phyloP scores from a whole-genome alignment of 192 early-diverging fungal species.

The Thoreauomyces humboldtii region DNA sequence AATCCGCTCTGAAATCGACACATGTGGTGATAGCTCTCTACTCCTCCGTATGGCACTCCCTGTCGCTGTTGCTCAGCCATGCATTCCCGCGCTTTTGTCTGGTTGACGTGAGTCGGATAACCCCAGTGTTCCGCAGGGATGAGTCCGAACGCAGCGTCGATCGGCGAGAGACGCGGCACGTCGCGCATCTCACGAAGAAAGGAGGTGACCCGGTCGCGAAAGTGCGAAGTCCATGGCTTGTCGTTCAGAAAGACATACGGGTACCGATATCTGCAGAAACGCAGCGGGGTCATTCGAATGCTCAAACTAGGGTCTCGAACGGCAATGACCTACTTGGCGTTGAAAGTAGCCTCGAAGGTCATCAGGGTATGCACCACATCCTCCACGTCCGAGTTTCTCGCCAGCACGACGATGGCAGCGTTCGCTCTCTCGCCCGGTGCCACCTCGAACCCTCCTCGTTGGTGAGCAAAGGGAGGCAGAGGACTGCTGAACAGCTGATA shows the following conservation, averaged over 20 bases:
- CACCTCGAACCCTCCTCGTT: background rate
- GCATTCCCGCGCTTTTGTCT: background rate
- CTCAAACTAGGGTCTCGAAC: too few relatives aligned
- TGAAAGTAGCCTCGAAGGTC: slow-evolving; percentile 71
- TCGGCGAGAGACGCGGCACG: background rate
- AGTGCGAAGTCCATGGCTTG: slow-evolving; percentile 64
- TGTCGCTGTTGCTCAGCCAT: background rate
- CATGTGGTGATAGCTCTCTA: slow-evolving; percentile 19
- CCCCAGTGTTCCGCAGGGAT: slow-evolving; percentile 7
- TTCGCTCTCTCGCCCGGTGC: background rate
- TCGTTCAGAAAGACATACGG: slow-evolving; percentile 83
- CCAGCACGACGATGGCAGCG: slow-evolving; percentile 11
- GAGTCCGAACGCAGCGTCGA: slow-evolving; percentile 44
- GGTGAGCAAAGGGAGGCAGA: background rate
- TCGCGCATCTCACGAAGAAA: background rate
- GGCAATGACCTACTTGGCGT: slow-evolving; percentile 54
- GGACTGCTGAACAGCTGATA: slow-evolving; percentile 3
- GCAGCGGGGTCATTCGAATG: too few relatives aligned
- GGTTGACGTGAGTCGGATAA: background rate
- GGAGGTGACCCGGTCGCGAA: slow-evolving; percentile 23
- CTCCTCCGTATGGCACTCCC: background rate
- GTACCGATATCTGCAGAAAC: slow-evolving; percentile 47
- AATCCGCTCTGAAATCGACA: slow-evolving; percentile 14
- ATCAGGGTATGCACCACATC: slow-evolving; percentile 64
- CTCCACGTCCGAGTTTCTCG: slow-evolving; percentile 65